Percentiles rank a stretch among this genome's conserved stretches.
phyloP scores from a whole-genome alignment of 2,329 filamentous ascomycete species.

The Metarhizium album region DNA sequence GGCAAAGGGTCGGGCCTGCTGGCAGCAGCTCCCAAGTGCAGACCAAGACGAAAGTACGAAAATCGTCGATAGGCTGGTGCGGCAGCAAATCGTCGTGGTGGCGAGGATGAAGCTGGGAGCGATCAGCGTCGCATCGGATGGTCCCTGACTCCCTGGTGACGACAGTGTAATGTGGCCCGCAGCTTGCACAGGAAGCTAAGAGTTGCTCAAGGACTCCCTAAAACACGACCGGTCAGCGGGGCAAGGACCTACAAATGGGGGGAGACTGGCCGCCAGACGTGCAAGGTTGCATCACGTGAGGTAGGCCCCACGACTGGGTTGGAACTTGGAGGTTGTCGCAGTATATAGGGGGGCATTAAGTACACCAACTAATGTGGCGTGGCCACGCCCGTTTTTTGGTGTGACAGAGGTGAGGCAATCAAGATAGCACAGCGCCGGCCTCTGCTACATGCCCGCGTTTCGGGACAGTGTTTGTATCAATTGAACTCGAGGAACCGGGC shows the following conservation, averaged over 20 bases:
- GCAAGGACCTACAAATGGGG: too few relatives aligned
- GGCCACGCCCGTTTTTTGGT: too few relatives aligned
- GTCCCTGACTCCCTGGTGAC: slow-evolving; percentile 4
- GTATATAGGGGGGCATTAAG: too few relatives aligned
- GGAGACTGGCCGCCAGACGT: background rate
- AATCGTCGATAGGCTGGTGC: background rate
- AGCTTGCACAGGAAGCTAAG: too few relatives aligned
- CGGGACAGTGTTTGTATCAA: too few relatives aligned
- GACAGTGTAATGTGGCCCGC: background rate
- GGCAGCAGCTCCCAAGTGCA: slow-evolving; percentile 13
- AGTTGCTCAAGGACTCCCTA: background rate
- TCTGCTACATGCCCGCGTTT: too few relatives aligned
- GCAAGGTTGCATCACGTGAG: slow-evolving; percentile 12
- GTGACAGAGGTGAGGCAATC: too few relatives aligned
- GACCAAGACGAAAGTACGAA: background rate
- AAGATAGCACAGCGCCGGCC: too few relatives aligned
- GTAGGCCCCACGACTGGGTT: too few relatives aligned
- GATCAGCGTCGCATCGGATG: background rate
- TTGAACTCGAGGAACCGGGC: too few relatives aligned
- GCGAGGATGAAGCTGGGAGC: background rate
- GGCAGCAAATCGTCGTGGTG: background rate
- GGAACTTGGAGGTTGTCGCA: too few relatives aligned
- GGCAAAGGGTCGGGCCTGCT: slow-evolving; percentile 12
- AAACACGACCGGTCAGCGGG: background rate
- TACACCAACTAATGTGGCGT: too few relatives aligned